Percentiles rank a stretch among this genome's conserved stretches.
Conservation (phyloP, 83 land plant genomes). For the Diphasiastrum complanatum region DNA sequence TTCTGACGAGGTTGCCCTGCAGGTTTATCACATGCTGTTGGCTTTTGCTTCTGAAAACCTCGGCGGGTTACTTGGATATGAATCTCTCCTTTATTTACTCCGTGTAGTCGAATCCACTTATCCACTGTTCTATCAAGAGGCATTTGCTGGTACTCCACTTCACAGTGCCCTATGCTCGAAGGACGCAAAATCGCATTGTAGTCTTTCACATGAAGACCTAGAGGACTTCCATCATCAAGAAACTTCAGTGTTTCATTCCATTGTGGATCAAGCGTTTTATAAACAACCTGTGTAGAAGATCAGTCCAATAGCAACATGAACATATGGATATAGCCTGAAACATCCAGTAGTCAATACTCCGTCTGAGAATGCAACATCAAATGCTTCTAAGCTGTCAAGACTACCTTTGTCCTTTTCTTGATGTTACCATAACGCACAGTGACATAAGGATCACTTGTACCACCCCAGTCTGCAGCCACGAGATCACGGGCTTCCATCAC, state of each 20-base stretch:
- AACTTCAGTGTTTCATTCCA: slow-evolving; percentile 91
- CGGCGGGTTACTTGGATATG: slow-evolving; percentile 82
- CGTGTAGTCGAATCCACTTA: slow-evolving; percentile 90
- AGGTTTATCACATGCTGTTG: slow-evolving; percentile 22
- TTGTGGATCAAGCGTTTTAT: slow-evolving; percentile 73
- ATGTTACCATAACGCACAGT: too few species aligned
- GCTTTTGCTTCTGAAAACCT: slow-evolving; percentile 29
- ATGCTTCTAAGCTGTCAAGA: too few species aligned
- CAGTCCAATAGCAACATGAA: too few species aligned
- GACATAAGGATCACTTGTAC: slow-evolving; percentile 45
- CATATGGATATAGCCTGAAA: too few species aligned
- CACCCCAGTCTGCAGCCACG: slow-evolving; percentile 40
- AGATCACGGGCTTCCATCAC: slow-evolving; percentile 39
- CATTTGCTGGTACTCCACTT: slow-evolving; percentile 64
- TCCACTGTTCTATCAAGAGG: slow-evolving; percentile 68
- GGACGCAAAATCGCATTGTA: slow-evolving; percentile 78
- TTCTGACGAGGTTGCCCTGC: slow-evolving; percentile 6
- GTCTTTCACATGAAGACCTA: slow-evolving; percentile 76
- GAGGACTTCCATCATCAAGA: slow-evolving; percentile 64
- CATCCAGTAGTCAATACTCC: too few species aligned
- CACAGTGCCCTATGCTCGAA: slow-evolving; percentile 75
- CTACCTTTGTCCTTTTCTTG: slow-evolving; percentile 36
- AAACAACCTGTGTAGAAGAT: slow-evolving; percentile 86
- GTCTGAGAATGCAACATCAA: too few species aligned
- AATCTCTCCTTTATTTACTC: slow-evolving; percentile 79